A percentile compares a stretch with the other conserved stretches of the same genome.
Conservation (phyloP, 257 asterid genomes). For the Jacaranda mimosifolia region DNA sequence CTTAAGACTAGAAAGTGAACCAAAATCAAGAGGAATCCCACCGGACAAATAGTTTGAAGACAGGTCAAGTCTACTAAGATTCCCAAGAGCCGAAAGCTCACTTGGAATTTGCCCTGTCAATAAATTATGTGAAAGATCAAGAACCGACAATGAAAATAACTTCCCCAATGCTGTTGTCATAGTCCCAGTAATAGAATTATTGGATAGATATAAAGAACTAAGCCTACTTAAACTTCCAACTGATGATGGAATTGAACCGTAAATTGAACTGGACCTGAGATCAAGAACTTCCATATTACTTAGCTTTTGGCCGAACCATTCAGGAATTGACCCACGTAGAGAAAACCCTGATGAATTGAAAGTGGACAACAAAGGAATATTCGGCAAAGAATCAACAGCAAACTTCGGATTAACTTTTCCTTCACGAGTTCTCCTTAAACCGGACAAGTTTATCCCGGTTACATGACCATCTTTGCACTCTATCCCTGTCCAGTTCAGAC, state of each 20-base stretch:
- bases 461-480: constrained; percentile 59
- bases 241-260: constrained; percentile 68
- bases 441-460: constrained; percentile 52
- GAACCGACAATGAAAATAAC: constrained; percentile 47
- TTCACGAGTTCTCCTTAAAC: constrained; percentile 49
- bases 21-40: constrained; percentile 52
- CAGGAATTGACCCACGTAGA: constrained; percentile 70
- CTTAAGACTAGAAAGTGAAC: constrained; percentile 52
- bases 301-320: constrained; percentile 63
- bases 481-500: constrained; percentile 78
- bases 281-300: constrained; percentile 65
- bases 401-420: constrained; percentile 58
- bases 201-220: constrained; percentile 47
- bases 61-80: constrained; percentile 63
- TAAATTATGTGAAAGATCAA: constrained; percentile 63
- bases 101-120: constrained; percentile 69
- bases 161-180: constrained; percentile 65
- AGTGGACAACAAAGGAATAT: constrained; percentile 43
- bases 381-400: constrained; percentile 60
- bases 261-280: constrained; percentile 69
- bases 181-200: constrained; percentile 63
- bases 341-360: constrained; percentile 72
- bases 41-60: constrained; percentile 69
- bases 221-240: constrained; percentile 57
- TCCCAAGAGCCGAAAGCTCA: constrained; percentile 53